Base-by-base conservation (phyloP, 1,284 basidiomycete species). In the Malassezia equina region DNA sequence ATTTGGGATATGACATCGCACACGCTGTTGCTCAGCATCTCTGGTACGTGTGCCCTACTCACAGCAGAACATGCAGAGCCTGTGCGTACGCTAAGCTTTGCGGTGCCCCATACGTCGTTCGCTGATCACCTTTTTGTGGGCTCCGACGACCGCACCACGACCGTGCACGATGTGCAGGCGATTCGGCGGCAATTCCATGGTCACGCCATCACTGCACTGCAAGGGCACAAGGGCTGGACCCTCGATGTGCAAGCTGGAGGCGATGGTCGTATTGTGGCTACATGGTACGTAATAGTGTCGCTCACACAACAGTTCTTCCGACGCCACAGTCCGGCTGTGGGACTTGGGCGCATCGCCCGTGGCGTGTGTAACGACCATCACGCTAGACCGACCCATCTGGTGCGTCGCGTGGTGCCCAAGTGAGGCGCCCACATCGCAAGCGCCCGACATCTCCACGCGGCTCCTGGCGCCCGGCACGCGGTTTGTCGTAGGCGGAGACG, bases 161-260 rank as follows among this genome's bases (percentile, higher is more conserved):
- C 50, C 4, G 25, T 57, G 25, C 45, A 57, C 23, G 55, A 57
- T 21, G 40, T 51, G 23, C 40, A 25, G 12, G 34, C 48, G 7
- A 40, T 43, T 17, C 53, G 43, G 4, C 15, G 13, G 3, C 23
- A 48, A 7, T 17, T 28, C 28, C 23, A 19, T 31, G 25, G 24
- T 0, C 29, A 25, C 12, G 44, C 49, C 5, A 39, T 57, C 7
- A 43, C 55, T 3, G 31, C 45, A 11, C 41, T 57, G 17, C 55
- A 57, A 19, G 55, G 45, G 11, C 49, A 52, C 47, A 28, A 52
- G 15, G 55, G 55, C 28, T 57, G 55, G 55, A 27, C 52, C 13
- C 47, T 57, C 7, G 49, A 47, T 34, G 44, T 48, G 4, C 49
- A 57, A 17, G 15, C 55, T 8, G 41, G 49, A 21, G 55, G 44